phyloP scores from a whole-genome alignment of 116 monocot species.

The Zostera marina region DNA sequence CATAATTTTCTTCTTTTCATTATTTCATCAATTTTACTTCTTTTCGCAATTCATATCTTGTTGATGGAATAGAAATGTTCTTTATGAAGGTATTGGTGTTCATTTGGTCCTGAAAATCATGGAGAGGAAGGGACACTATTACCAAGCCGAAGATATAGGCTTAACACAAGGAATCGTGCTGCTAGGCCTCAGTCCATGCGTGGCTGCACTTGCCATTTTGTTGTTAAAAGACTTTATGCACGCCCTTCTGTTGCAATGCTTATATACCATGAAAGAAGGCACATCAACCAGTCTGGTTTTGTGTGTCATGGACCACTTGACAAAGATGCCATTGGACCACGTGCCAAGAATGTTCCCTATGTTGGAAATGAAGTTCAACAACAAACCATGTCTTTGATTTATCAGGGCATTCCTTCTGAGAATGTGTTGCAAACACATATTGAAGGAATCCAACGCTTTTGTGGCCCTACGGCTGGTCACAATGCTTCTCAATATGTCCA shows the following conservation, averaged over 20 bases:
- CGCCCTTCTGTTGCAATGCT: constrained; percentile 76
- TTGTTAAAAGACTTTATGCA: constrained; percentile 68
- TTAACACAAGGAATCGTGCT: constrained; percentile 93
- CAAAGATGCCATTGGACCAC: constrained; percentile 82
- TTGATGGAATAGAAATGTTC: neutral
- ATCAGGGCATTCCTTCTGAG: constrained; percentile 85
- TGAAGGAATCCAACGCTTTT: constrained; percentile 86
- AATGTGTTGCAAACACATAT: constrained; percentile 86
- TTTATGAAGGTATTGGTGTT: constrained; percentile 76
- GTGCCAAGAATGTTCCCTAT: constrained; percentile 79
- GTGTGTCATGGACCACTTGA: constrained; percentile 95
- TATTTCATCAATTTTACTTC: neutral
- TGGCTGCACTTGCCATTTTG: constrained; percentile 91
- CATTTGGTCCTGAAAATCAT: constrained; percentile 98
- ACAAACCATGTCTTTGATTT: constrained; percentile 89
- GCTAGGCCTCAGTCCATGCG: constrained; percentile 97
- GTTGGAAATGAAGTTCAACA: constrained; percentile 81
- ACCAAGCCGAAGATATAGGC: constrained; percentile 71
- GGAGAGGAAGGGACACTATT: constrained; percentile 76
- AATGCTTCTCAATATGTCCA: constrained; percentile 91
- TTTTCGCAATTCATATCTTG: neutral
- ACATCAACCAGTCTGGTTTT: constrained; percentile 86
- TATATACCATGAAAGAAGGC: constrained; percentile 80
- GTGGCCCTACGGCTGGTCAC: constrained; percentile 45
- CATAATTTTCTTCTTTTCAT: neutral